A percentile compares a stretch with the other conserved stretches of the same genome.
Conservation (phyloP, 2,329 filamentous ascomycete genomes). For the Periconia sp. region DNA sequence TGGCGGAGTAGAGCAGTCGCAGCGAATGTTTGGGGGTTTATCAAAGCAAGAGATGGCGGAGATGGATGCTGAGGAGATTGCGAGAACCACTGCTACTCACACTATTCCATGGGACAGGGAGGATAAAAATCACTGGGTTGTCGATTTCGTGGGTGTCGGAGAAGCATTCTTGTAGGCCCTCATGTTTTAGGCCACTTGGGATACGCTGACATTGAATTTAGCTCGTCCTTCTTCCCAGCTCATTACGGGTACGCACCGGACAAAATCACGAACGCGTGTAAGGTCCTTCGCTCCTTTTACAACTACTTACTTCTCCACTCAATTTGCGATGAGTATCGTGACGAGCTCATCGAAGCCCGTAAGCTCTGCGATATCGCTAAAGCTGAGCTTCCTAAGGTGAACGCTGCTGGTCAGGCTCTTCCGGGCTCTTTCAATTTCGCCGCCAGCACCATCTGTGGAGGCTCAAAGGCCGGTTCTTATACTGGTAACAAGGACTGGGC, state of each 20-base stretch:
- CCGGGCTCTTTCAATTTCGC: constrained; percentile 85
- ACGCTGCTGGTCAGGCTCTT: constrained; percentile 59
- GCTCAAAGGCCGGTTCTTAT: constrained; percentile 53
- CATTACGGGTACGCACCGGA: constrained; percentile 60
- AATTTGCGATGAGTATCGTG: constrained; percentile 80
- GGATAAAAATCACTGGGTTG: constrained; percentile 66
- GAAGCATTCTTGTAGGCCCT: constrained; percentile 76
- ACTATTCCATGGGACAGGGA: constrained; percentile 59
- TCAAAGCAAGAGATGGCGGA: constrained; percentile 66
- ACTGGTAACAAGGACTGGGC: constrained; percentile 52
- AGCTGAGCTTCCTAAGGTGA: constrained; percentile 68
- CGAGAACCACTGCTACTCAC: constrained; percentile 68
- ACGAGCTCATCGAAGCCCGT: constrained; percentile 70
- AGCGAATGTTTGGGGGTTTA: constrained; percentile 68
- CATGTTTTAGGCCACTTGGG: neutral
- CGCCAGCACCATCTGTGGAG: constrained; percentile 71
- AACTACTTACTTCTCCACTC: constrained; percentile 85
- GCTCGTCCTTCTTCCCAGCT: constrained; percentile 61
- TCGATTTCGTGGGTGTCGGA: constrained; percentile 81
- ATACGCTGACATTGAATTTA: constrained; percentile 43
- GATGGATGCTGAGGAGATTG: constrained; percentile 69
- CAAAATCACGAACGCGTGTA: constrained; percentile 64
- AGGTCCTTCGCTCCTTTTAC: constrained; percentile 82
- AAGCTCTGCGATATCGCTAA: constrained; percentile 70
- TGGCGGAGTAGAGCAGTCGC: constrained; percentile 74